Conservation (phyloP, 495 filamentous ascomycete genomes). For the Penicillium bialowiezense region DNA sequence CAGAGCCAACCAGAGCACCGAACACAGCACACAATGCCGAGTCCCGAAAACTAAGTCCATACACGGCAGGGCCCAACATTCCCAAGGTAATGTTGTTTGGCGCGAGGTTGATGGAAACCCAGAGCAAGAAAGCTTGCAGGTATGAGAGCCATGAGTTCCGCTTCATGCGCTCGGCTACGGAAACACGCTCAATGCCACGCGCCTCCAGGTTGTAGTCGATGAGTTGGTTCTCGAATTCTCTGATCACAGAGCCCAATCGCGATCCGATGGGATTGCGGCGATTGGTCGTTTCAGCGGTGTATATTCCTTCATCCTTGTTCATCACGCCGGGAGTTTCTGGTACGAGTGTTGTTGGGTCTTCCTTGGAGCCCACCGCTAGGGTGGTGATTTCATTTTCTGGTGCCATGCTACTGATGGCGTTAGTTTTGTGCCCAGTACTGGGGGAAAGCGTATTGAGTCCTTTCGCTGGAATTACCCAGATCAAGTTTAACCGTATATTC, state of each 20-base stretch:
- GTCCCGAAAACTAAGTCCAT: conserved; percentile 64
- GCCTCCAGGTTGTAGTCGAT: conserved; percentile 61
- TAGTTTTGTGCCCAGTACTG: conserved; percentile 12
- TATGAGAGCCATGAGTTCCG: conserved; percentile 54
- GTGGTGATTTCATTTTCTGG: conserved; percentile 29
- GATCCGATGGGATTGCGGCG: conserved; percentile 21
- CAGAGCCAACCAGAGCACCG: conserved; percentile 56
- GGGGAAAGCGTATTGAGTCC: conserved; percentile 49
- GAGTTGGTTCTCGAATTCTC: conserved; percentile 40
- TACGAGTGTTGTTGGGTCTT: conserved; percentile 7
- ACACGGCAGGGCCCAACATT: conserved; percentile 69
- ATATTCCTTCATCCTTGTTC: conserved; percentile 21
- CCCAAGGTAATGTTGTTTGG: conserved; percentile 75
- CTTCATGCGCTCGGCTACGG: conserved; percentile 56
- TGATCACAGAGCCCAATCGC: conserved; percentile 32
- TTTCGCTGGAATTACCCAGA: conserved; percentile 63
- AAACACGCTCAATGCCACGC: conserved; percentile 71
- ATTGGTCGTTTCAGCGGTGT: conserved; percentile 8
- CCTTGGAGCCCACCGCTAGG: conserved; percentile 27
- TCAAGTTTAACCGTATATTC: conserved; percentile 63
- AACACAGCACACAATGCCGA: conserved; percentile 64
- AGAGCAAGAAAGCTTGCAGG: conserved; percentile 63
- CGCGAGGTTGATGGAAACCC: conserved; percentile 74
- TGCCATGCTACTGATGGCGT: conserved; percentile 35
- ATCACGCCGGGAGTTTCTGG: conserved; percentile 4